These are phyloP conservation scores for Fusarium pseudonygamai DNA, from an alignment of 2,329 filamentous ascomycete genomes.

Conservation along the genomic window DNA sequence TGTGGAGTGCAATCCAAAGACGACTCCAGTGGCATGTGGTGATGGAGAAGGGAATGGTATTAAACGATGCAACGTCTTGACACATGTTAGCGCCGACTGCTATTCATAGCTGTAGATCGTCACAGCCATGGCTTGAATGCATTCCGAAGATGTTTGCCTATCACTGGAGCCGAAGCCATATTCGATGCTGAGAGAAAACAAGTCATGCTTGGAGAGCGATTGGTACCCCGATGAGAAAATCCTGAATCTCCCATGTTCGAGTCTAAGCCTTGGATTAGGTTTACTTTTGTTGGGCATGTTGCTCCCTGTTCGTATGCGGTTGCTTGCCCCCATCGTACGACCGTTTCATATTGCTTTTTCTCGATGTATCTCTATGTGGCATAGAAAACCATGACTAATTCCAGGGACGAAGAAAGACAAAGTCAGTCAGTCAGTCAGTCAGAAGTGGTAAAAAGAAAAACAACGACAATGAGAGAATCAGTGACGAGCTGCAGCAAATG, in stretches of 20 bases:
- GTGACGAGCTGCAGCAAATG: not conserved
- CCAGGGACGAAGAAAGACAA: not conserved
- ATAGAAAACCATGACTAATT: not conserved
- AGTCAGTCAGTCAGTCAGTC: not conserved
- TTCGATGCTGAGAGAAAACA: slow-evolving; percentile 18
- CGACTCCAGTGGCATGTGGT: slow-evolving; percentile 25
- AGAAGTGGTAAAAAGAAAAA: not conserved
- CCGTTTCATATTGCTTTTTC: slow-evolving; percentile 30
- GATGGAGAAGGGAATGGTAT: slow-evolving; percentile 1
- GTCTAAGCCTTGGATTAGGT: slow-evolving; percentile 3
- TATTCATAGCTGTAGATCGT: slow-evolving; percentile 34
- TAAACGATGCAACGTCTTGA: slow-evolving; percentile 18
- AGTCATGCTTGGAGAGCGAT: slow-evolving; percentile 19
- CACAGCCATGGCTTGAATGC: not conserved
- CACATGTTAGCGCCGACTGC: slow-evolving; percentile 23
- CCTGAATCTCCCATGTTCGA: not conserved
- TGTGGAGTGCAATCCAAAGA: slow-evolving; percentile 11
- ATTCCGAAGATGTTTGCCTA: not conserved
- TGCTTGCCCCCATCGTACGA: slow-evolving; percentile 24
- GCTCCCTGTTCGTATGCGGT: slow-evolving; percentile 16
- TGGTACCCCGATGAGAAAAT: not conserved
- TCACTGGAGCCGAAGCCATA: not conserved
- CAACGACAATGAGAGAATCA: not conserved
- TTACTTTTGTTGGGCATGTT: slow-evolving; percentile 16
- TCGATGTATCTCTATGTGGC: not conserved